Conservation (phyloP, 768 basidiomycete species). For the Pleurotus tuoliensis region DNA sequence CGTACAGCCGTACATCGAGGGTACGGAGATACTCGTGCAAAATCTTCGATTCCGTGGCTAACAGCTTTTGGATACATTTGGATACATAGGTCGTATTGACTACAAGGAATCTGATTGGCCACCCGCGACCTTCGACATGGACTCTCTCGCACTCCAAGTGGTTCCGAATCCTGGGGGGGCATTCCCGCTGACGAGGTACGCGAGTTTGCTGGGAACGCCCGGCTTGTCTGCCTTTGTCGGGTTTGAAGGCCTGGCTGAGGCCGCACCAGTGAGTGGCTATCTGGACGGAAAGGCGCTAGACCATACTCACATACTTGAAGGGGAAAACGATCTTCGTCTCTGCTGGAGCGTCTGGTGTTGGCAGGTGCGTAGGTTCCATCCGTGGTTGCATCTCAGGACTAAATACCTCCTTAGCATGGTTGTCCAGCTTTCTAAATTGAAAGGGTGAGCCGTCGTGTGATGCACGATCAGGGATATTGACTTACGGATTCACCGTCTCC, state of each 20-base stretch:
- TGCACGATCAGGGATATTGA: neutral
- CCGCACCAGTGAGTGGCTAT: conserved; percentile 10
- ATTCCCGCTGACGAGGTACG: conserved; percentile 17
- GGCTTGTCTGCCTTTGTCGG: conserved; percentile 26
- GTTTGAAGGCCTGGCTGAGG: conserved; percentile 18
- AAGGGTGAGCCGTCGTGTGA: neutral
- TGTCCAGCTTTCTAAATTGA: conserved; percentile 8
- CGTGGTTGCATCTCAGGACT: neutral
- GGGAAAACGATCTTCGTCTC: conserved; percentile 22
- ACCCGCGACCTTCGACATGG: conserved; percentile 17
- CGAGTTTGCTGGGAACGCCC: conserved; percentile 16
- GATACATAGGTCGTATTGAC: conserved; percentile 11
- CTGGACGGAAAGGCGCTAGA: neutral
- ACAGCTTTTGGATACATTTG: neutral
- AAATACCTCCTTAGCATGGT: conserved; percentile 9
- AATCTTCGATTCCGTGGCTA: neutral
- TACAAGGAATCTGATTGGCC: conserved; percentile 12
- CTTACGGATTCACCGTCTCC: conserved; percentile 3
- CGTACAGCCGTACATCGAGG: conserved; percentile 17
- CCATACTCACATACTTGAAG: conserved; percentile 1
- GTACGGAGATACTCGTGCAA: neutral
- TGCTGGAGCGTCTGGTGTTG: conserved; percentile 18
- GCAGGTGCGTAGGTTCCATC: conserved; percentile 11
- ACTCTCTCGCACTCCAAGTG: conserved; percentile 14
- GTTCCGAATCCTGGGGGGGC: conserved; percentile 19